Percentiles rank a stretch among this genome's conserved stretches.
These are phyloP conservation scores for Skeletonema grethae DNA, from an alignment of 108 stramenopile genomes.

Conservation along the genomic window DNA sequence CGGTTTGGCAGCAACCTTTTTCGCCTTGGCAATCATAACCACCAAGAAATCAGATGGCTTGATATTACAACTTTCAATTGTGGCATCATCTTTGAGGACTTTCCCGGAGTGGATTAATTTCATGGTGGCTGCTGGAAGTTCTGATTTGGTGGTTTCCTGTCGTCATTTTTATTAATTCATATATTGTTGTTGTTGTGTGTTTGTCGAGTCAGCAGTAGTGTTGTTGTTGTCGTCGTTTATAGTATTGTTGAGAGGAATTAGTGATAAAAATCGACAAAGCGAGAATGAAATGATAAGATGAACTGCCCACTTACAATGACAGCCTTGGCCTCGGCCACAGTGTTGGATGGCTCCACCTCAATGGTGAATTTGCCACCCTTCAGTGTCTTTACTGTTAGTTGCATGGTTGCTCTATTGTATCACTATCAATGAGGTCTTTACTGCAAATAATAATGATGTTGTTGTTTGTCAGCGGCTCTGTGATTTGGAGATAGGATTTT, in stretches of 20 bases:
- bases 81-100: conserved; percentile 92
- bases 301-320: conserved; percentile 67
- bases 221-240: background rate
- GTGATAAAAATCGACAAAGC: background rate
- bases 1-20: background rate
- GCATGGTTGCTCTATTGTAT: conserved; percentile 48
- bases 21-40: conserved; percentile 93
- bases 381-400: conserved; percentile 86
- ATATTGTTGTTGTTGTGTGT: conserved; percentile 1
- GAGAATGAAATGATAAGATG: background rate
- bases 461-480: background rate
- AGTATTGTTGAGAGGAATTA: background rate
- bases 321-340: conserved; percentile 71
- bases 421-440: background rate
- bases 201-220: background rate
- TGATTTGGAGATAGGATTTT: too few relatives aligned
- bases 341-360: conserved; percentile 69
- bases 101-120: conserved; percentile 98
- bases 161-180: background rate
- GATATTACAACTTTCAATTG: conserved; percentile 79
- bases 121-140: conserved; percentile 72
- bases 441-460: too few relatives aligned
- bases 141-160: conserved; percentile 74
- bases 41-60: conserved; percentile 94
- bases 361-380: conserved; percentile 86